These are phyloP conservation scores for Citrus australasica DNA, from an alignment of 345 rosid genomes.

Conservation along the genomic window DNA sequence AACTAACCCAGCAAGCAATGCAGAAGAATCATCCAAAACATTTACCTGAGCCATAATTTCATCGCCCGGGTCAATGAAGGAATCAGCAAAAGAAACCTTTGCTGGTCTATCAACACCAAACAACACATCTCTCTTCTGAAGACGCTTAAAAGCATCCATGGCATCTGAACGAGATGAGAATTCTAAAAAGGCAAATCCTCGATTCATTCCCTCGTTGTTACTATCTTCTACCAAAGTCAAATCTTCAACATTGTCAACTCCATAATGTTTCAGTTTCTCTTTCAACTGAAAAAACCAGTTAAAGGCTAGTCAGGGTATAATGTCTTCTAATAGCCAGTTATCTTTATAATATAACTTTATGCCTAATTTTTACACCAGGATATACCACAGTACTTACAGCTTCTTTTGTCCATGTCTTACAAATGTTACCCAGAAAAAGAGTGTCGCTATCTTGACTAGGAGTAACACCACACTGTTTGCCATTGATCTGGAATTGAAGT, in stretches of 20 bases:
- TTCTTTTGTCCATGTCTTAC: slow-evolving; percentile 93
- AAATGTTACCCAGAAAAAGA: slow-evolving; percentile 91
- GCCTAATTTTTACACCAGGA: slow-evolving; percentile 18
- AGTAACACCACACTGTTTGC: slow-evolving; percentile 94
- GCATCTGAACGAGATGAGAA: slow-evolving; percentile 92
- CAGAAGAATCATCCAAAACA: slow-evolving; percentile 23
- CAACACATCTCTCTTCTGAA: slow-evolving; percentile 81
- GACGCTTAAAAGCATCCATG: slow-evolving; percentile 91
- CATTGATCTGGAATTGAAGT: slow-evolving; percentile 80
- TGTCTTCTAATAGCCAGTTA: slow-evolving; percentile 12
- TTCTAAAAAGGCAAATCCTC: slow-evolving; percentile 98
- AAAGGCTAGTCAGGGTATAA: slow-evolving; percentile 23
- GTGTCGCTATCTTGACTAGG: slow-evolving; percentile 97
- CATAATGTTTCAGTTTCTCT: slow-evolving; percentile 94
- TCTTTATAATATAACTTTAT: slow-evolving; percentile 4
- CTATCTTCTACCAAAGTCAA: slow-evolving; percentile 90
- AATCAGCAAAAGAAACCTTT: slow-evolving; percentile 95
- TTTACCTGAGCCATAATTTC: slow-evolving; percentile 98
- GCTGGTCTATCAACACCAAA: slow-evolving; percentile 98
- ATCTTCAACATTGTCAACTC: slow-evolving; percentile 85
- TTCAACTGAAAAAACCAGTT: slow-evolving; percentile 65
- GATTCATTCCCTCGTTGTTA: slow-evolving; percentile 80
- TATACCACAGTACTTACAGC: slow-evolving; percentile 67
- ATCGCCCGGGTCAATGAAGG: slow-evolving; percentile 90
- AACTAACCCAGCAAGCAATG: slow-evolving; percentile 5